phyloP scores from a whole-genome alignment of 768 basidiomycete species.

The Naganishia friedmannii region DNA sequence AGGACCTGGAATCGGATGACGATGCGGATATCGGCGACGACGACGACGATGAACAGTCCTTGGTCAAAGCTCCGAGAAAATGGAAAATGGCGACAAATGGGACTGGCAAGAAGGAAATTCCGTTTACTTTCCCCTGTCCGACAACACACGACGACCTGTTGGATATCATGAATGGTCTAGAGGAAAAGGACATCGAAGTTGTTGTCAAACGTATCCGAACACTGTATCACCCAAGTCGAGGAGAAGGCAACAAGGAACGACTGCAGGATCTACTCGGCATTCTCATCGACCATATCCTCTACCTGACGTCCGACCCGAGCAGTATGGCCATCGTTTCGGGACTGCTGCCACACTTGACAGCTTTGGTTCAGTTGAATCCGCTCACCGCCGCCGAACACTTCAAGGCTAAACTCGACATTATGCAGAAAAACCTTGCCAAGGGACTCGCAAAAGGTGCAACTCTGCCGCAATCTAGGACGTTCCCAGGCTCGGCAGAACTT shows the following conservation, averaged over 20 bases:
- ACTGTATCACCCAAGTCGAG: constrained; percentile 87
- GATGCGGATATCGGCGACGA: constrained; percentile 34
- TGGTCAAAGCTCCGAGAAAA: constrained; percentile 31
- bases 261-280: constrained; percentile 73
- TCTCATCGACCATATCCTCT: constrained; percentile 82
- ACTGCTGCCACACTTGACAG: constrained; percentile 72
- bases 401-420: constrained; percentile 74
- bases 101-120: constrained; percentile 62
- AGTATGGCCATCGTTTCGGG: constrained; percentile 59
- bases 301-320: constrained; percentile 62
- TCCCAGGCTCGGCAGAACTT: constrained; percentile 82
- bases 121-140: constrained; percentile 90
- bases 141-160: constrained; percentile 81
- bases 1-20: constrained; percentile 52
- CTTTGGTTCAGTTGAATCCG: constrained; percentile 77
- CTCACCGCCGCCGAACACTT: constrained; percentile 74
- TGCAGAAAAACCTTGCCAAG: constrained; percentile 88
- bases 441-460: constrained; percentile 72
- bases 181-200: constrained; percentile 68
- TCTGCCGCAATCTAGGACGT: constrained; percentile 68
- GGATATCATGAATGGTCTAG: constrained; percentile 69
- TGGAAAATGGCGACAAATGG: constrained; percentile 37
- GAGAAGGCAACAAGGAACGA: constrained; percentile 84
- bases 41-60: constrained; percentile 29
- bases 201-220: constrained; percentile 88